Percentiles rank a stretch among this genome's conserved stretches.
These are phyloP conservation scores for Paratinospora sagittata DNA, from an alignment of 164 flowering plant species.

Conservation along the genomic window DNA sequence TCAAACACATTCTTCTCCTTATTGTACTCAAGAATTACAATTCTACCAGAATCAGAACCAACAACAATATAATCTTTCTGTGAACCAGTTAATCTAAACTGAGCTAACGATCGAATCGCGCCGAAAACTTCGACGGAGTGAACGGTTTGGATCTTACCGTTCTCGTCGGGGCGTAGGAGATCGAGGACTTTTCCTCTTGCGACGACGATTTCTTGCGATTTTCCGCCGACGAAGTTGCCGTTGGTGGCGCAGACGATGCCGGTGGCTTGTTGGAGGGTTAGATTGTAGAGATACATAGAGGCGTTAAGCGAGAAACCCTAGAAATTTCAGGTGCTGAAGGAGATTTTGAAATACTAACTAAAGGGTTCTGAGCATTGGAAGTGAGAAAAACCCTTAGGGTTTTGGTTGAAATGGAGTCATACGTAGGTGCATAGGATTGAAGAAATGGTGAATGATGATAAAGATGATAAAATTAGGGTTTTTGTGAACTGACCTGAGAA, in stretches of 20 bases:
- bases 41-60: constrained; percentile 94
- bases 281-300: constrained; percentile 80
- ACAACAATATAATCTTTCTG: constrained; percentile 90
- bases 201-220: constrained; percentile 77
- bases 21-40: constrained; percentile 83
- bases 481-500: not conserved
- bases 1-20: constrained; percentile 79
- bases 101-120: constrained; percentile 74
- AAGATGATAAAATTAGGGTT: not conserved
- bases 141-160: constrained; percentile 81
- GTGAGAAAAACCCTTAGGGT: constrained; percentile 9
- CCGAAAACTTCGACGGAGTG: constrained; percentile 88
- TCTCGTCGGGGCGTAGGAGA: constrained; percentile 88
- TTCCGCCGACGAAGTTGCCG: constrained; percentile 87
- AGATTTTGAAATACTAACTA: not conserved
- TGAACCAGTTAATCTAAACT: constrained; percentile 83
- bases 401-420: not conserved
- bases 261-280: constrained; percentile 84
- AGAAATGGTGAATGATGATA: not conserved
- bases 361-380: not conserved
- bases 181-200: constrained; percentile 90
- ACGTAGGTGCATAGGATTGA: not conserved
- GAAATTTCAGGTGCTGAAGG: not conserved
- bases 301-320: constrained; percentile 4
- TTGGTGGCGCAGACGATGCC: constrained; percentile 81